These are phyloP conservation scores for Venturia oleaginea DNA, from an alignment of 2,329 filamentous ascomycete species.

Conservation along the genomic window DNA sequence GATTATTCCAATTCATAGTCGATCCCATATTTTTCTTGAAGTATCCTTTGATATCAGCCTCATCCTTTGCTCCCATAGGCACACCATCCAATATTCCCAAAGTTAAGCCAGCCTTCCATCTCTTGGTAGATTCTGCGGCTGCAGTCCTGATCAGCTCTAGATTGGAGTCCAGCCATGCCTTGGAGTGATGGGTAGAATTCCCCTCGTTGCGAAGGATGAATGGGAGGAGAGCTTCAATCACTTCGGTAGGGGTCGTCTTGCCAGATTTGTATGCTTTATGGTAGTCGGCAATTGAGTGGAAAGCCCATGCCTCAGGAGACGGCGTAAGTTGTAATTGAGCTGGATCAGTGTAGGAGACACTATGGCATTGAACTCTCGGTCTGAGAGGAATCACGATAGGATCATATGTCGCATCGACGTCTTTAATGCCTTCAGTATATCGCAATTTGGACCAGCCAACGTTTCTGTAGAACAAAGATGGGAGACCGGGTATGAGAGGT, in stretches of 20 bases:
- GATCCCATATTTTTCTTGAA: constrained; percentile 57
- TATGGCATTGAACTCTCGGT: constrained; percentile 14
- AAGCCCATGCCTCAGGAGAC: constrained; percentile 34
- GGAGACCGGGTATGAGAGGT: constrained; percentile 3
- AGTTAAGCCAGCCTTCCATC: constrained; percentile 58
- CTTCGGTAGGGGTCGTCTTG: constrained; percentile 59
- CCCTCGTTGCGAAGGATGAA: constrained; percentile 54
- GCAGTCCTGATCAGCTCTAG: constrained; percentile 56
- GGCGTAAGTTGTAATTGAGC: background rate
- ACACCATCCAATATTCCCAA: constrained; percentile 70
- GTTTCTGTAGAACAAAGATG: constrained; percentile 52
- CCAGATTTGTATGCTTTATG: constrained; percentile 64
- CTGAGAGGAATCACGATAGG: constrained; percentile 46
- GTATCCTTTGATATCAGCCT: constrained; percentile 65
- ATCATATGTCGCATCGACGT: constrained; percentile 46
- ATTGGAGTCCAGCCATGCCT: constrained; percentile 63
- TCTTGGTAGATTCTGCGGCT: constrained; percentile 61
- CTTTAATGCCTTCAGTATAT: constrained; percentile 45
- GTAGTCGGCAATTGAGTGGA: constrained; percentile 68
- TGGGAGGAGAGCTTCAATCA: constrained; percentile 62
- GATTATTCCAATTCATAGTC: constrained; percentile 44
- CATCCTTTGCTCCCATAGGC: constrained; percentile 77
- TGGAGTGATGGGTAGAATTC: constrained; percentile 51
- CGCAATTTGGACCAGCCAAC: constrained; percentile 55
- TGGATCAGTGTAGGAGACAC: constrained; percentile 19